A percentile compares a stretch with the other conserved stretches of the same genome.
These are phyloP conservation scores for Blastobotrys malaysiensis DNA, from an alignment of 1,139 yeast species.

Conservation along the genomic window DNA sequence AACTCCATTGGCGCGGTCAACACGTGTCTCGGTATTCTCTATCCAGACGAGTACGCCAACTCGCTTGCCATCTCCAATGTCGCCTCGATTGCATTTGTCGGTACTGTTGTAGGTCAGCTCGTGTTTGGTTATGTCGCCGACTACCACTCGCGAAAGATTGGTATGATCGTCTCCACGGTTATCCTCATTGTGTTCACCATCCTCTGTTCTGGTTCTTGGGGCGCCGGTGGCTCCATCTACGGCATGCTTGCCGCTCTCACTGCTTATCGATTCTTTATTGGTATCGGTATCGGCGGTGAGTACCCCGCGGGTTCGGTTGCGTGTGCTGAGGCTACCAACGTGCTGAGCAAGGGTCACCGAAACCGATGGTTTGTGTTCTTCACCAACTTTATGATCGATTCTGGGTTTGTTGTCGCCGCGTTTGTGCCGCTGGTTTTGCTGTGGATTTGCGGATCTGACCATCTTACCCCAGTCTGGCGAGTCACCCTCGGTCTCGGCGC, in stretches of 20 bases:
- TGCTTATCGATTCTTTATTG: constrained; percentile 78
- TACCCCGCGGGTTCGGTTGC: constrained; percentile 93
- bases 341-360: constrained; percentile 73
- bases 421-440: constrained; percentile 82
- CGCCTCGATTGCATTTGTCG: constrained; percentile 84
- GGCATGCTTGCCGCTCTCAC: constrained; percentile 82
- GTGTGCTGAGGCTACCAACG: constrained; percentile 84
- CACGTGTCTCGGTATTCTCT: constrained; percentile 58
- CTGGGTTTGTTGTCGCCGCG: constrained; percentile 77
- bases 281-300: constrained; percentile 75
- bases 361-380: constrained; percentile 87
- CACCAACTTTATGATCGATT: constrained; percentile 83
- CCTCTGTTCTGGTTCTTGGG: constrained; percentile 84
- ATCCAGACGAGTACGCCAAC: constrained; percentile 54
- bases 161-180: constrained; percentile 71
- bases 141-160: constrained; percentile 67
- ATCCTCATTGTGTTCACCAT: constrained; percentile 71
- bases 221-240: constrained; percentile 54
- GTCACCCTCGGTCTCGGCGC: constrained; percentile 88
- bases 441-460: constrained; percentile 71
- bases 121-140: constrained; percentile 76
- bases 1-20: constrained; percentile 74
- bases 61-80: constrained; percentile 73
- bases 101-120: constrained; percentile 85
- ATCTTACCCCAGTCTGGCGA: constrained; percentile 85